Base-by-base conservation (phyloP, 2,329 filamentous ascomycete species). In the Fusarium transvaalense region DNA sequence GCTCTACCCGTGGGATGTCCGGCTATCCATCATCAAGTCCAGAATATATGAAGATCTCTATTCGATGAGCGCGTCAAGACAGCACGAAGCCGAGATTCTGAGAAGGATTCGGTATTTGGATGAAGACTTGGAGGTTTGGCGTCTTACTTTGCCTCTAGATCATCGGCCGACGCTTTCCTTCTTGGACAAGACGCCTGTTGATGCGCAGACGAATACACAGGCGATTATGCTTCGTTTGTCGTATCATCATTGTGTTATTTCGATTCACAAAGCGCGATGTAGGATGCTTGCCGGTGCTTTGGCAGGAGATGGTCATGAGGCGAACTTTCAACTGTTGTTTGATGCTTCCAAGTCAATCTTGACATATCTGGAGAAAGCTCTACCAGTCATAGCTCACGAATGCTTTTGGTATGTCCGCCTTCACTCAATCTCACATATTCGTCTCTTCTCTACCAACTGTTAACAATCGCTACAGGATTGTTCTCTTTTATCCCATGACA, bases 91-190 rank as follows among this genome's bases (percentile, higher is more conserved):
- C 0, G 46, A 64, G 6, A 23, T 64, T 2, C 2, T 67, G 0
- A 42, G 54, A 3, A 31, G 29, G 1, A 64, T 68, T 2, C 31
- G 65, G 1, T 29, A 42, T 1, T 2, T 67, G 0, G 65, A 68
- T 25, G 55, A 68, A 13, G 63, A 68, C 0, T 3, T 68, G 3
- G 63, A 68, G 1, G 53, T 48, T 12, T 68, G 65, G 65, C 51
- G 65, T 0, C n/a, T 56, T 2, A 42, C 63, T 5, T 21, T 67
- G 0, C 47, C 51, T 1, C 3, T 35, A 1, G 17, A 64, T 7
- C 46, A 56, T 17, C 37, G 54, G 1, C 65, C 65, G 0, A 51
- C 64, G 0, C 6, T 68, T 1, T 64, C 55, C 0, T 63, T 63
- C 6, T 2, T 62, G 2, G 10, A 63, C 1, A 51, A 63, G 0